A percentile compares a stretch with the other conserved stretches of the same genome.
phyloP scores from a whole-genome alignment of 2,329 filamentous ascomycete species.

The Rasamsonia emersonii region DNA sequence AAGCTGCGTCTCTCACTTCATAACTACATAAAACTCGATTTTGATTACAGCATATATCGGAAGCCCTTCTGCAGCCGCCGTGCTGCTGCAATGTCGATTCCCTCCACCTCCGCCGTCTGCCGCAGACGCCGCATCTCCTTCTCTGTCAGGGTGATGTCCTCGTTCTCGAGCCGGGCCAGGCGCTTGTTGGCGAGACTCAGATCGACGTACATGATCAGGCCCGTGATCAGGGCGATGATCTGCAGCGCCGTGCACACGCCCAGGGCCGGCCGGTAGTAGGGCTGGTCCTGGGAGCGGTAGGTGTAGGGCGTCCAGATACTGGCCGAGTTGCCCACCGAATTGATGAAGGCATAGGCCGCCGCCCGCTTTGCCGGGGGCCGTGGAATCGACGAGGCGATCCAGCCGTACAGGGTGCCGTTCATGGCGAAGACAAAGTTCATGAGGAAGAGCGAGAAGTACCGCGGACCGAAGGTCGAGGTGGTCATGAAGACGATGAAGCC shows the following conservation, averaged over 20 bases:
- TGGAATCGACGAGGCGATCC: conserved; percentile 45
- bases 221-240: conserved; percentile 25
- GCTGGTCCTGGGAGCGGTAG: conserved; percentile 31
- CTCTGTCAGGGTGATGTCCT: conserved; percentile 37
- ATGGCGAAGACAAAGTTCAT: conserved; percentile 50
- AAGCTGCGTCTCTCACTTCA: too few species aligned
- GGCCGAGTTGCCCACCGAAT: conserved; percentile 45
- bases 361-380: conserved; percentile 48
- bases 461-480: conserved; percentile 41
- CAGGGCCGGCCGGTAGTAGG: conserved; percentile 34
- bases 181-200: conserved; percentile 41
- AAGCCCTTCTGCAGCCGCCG: conserved; percentile 47
- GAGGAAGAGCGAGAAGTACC: conserved; percentile 49
- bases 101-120: conserved; percentile 45
- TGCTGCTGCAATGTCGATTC: conserved; percentile 42
- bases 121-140: conserved; percentile 40
- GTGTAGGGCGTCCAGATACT: conserved; percentile 47
- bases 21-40: too few species aligned
- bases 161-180: conserved; percentile 43
- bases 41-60: conserved; percentile 41
- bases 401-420: conserved; percentile 42
- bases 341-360: conserved; percentile 48
- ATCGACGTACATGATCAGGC: conserved; percentile 29
- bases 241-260: conserved; percentile 35
- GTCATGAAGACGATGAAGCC: conserved; percentile 50